phyloP scores from a whole-genome alignment of 306 rosid genomes.

The Trifolium subterraneum region DNA sequence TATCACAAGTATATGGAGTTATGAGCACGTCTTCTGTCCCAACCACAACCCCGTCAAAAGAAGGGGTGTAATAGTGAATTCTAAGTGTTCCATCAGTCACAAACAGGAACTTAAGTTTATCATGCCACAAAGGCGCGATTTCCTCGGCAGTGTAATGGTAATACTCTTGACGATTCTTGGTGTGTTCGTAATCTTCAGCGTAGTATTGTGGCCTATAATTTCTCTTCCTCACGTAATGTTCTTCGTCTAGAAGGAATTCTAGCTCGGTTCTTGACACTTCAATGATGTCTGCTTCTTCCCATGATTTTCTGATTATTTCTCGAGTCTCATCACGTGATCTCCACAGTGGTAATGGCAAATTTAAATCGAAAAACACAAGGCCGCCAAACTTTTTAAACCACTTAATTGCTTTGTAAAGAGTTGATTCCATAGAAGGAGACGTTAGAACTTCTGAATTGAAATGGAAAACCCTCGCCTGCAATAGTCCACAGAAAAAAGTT shows the following conservation, averaged over 20 bases:
- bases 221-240: constrained; percentile 65
- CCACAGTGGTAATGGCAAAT: constrained; percentile 82
- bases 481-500: constrained; percentile 33
- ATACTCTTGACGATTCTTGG: constrained; percentile 71
- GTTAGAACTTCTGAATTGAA: constrained; percentile 66
- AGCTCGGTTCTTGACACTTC: constrained; percentile 85
- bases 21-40: constrained; percentile 96
- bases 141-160: constrained; percentile 86
- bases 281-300: constrained; percentile 77
- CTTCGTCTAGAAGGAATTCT: constrained; percentile 92
- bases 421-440: constrained; percentile 41
- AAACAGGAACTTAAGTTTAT: constrained; percentile 63
- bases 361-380: constrained; percentile 70
- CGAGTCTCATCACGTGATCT: constrained; percentile 74
- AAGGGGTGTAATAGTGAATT: constrained; percentile 84
- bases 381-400: constrained; percentile 57
- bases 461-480: constrained; percentile 60
- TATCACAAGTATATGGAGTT: constrained; percentile 91
- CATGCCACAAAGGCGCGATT: constrained; percentile 82
- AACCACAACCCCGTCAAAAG: constrained; percentile 71
- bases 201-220: constrained; percentile 81
- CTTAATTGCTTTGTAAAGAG: constrained; percentile 49
- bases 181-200: constrained; percentile 69
- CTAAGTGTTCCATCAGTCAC: constrained; percentile 88
- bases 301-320: constrained; percentile 69